A percentile compares a stretch with the other conserved stretches of the same genome.
Evolutionary conservation across 2,329 filamentous ascomycete genomes (phyloP).

Genomic region (Teratosphaeria zuluensis): DNA sequence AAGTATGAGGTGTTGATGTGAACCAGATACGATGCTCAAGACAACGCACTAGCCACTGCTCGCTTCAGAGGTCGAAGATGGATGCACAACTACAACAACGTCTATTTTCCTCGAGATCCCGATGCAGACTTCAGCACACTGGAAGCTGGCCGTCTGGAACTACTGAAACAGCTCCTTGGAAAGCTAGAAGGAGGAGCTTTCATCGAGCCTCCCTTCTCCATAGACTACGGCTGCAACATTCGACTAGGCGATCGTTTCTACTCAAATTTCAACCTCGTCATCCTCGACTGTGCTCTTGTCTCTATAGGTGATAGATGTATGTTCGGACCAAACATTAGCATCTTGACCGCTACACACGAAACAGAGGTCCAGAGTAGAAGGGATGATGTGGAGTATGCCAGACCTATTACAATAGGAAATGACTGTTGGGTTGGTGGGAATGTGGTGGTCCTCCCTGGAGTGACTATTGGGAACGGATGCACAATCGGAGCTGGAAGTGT

Average conservation of each 20-base stretch:
- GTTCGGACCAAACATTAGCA: slow-evolving; percentile 65
- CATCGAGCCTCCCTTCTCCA: slow-evolving; percentile 58
- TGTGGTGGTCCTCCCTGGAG: slow-evolving; percentile 61
- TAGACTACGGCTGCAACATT: slow-evolving; percentile 73
- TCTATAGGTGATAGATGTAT: slow-evolving; percentile 68
- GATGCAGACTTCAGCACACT: not conserved
- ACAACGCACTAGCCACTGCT: not conserved
- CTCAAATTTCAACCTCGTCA: slow-evolving; percentile 65
- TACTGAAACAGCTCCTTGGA: not conserved
- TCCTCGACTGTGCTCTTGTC: slow-evolving; percentile 68
- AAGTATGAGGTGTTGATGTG: not conserved
- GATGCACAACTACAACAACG: not conserved
- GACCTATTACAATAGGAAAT: slow-evolving; percentile 64
- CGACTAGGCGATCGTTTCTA: slow-evolving; percentile 62
- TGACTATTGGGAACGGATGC: slow-evolving; percentile 65
- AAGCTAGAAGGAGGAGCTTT: slow-evolving; percentile 54
- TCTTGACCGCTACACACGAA: slow-evolving; percentile 70
- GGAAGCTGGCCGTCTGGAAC: not conserved
- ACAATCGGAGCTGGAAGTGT: slow-evolving; percentile 74
- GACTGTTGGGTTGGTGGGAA: slow-evolving; percentile 75
- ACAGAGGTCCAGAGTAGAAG: slow-evolving; percentile 64
- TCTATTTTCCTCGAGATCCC: not conserved
- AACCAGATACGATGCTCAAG: not conserved
- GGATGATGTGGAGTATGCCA: slow-evolving; percentile 64
- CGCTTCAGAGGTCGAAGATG: not conserved